A percentile compares a stretch with the other conserved stretches of the same genome.
These are phyloP conservation scores for Dictyophora rubrovolvata DNA, from an alignment of 768 basidiomycete species.

Conservation along the genomic window DNA sequence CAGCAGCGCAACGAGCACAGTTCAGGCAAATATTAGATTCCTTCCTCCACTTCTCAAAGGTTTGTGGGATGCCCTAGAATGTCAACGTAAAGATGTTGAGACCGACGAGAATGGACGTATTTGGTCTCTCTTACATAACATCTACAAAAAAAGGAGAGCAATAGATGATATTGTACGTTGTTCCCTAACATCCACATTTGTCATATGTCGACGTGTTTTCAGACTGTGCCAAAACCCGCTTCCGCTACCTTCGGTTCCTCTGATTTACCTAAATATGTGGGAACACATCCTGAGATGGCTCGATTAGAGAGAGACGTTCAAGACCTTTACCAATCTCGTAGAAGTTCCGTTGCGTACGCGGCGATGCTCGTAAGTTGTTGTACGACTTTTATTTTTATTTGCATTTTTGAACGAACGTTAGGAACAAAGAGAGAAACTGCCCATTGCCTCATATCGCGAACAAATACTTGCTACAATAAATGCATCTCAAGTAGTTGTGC, in stretches of 20 bases:
- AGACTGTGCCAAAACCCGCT: background rate
- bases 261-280: background rate
- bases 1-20: constrained; percentile 33
- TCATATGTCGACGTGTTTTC: background rate
- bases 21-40: constrained; percentile 56
- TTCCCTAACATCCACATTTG: background rate
- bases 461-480: constrained; percentile 64
- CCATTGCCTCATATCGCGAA: constrained; percentile 76
- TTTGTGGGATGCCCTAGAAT: constrained; percentile 86
- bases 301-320: constrained; percentile 28
- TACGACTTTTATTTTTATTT: background rate
- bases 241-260: background rate
- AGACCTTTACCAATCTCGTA: constrained; percentile 50
- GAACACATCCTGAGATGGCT: background rate
- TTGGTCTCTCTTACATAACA: constrained; percentile 59
- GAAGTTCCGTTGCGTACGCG: constrained; percentile 58
- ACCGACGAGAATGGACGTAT: constrained; percentile 53
- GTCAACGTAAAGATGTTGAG: constrained; percentile 44
- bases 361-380: constrained; percentile 68
- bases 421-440: constrained; percentile 67
- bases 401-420: constrained; percentile 21
- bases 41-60: constrained; percentile 80
- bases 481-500: constrained; percentile 70
- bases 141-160: constrained; percentile 37
- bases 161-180: background rate